A percentile compares a stretch with the other conserved stretches of the same genome.
Evolutionary conservation across 1,284 basidiomycete species (phyloP).

Genomic region (Moniliophthora roreri): DNA sequence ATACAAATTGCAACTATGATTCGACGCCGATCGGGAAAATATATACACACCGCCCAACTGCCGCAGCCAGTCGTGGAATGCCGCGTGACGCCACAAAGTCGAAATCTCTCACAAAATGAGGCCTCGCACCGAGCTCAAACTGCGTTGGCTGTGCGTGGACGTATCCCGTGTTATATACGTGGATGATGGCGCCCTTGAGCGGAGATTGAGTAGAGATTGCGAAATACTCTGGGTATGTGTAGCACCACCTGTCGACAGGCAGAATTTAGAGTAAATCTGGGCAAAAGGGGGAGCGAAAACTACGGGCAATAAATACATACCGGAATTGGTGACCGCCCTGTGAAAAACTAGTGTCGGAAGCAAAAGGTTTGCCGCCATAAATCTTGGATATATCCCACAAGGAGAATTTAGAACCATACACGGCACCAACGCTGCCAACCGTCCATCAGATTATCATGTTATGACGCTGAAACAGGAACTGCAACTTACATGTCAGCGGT

Average conservation of each 20-base stretch:
- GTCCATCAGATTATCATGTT: constrained; percentile 10
- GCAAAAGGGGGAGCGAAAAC: constrained; percentile 8
- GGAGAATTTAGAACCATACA: constrained; percentile 65
- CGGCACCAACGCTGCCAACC: constrained; percentile 64
- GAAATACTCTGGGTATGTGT: constrained; percentile 72
- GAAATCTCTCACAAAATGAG: constrained; percentile 68
- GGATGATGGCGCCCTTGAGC: constrained; percentile 60
- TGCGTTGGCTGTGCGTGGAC: constrained; percentile 60
- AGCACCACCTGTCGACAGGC: constrained; percentile 60
- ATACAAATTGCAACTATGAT: constrained; percentile 20
- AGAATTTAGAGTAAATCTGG: constrained; percentile 11
- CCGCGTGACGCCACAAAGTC: constrained; percentile 65
- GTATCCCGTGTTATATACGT: constrained; percentile 66
- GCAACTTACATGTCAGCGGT: constrained; percentile 63
- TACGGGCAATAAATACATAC: constrained; percentile 31
- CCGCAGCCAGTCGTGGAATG: constrained; percentile 65
- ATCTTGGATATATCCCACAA: constrained; percentile 74
- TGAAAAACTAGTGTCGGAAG: constrained; percentile 57
- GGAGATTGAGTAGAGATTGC: constrained; percentile 65
- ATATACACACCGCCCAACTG: constrained; percentile 55
- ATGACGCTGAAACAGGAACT: background rate
- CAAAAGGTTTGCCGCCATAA: constrained; percentile 68
- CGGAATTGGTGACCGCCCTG: constrained; percentile 70
- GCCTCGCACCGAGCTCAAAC: constrained; percentile 56
- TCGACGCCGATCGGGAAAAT: constrained; percentile 54